These are phyloP conservation scores for Adansonia madagascariensis DNA, from an alignment of 441 rosid species.

Conservation along the genomic window DNA sequence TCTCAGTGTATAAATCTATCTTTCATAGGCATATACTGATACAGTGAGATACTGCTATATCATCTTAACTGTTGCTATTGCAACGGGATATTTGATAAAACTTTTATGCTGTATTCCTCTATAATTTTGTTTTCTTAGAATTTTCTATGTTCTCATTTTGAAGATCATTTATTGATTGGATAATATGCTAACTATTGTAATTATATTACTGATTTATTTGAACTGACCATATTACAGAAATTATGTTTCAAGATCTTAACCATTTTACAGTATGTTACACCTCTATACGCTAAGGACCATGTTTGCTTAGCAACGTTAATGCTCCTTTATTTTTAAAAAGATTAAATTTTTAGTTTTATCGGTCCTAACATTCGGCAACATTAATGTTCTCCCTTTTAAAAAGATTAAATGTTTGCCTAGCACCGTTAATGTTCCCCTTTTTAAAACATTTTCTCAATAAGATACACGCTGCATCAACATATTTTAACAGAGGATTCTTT, in stretches of 20 bases:
- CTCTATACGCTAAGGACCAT: not conserved
- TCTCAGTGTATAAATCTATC: not conserved
- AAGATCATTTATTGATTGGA: not conserved
- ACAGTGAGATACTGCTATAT: not conserved
- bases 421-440: too few species aligned
- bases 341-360: not conserved
- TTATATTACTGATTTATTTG: not conserved
- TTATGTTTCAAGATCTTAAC: not conserved
- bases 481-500: not conserved
- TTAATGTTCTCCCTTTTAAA: not conserved
- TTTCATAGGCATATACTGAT: not conserved
- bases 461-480: constrained; percentile 8
- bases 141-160: not conserved
- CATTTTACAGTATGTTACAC: not conserved
- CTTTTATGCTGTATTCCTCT: not conserved
- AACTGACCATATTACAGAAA: not conserved
- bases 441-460: constrained; percentile 10
- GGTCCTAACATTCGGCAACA: not conserved
- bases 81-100: not conserved
- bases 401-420: too few species aligned
- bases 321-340: not conserved
- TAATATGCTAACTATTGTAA: not conserved
- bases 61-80: not conserved
- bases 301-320: not conserved
- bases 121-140: constrained; percentile 7